Conservation (phyloP, 129 eudicot genomes). For the Flaveria bidentis region DNA sequence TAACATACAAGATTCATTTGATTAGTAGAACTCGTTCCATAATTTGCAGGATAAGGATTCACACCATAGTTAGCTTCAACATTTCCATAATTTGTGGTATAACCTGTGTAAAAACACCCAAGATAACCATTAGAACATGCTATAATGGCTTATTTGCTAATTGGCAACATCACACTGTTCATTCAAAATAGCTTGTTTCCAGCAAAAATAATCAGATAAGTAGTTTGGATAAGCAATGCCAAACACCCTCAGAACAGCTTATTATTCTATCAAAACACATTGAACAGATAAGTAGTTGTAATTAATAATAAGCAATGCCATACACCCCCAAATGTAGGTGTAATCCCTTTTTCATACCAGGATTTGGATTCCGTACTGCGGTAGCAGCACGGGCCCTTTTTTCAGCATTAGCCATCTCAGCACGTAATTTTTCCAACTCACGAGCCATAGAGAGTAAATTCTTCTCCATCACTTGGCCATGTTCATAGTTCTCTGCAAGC, state of each 20-base stretch:
- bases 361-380: slow-evolving; percentile 66
- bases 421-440: slow-evolving; percentile 91
- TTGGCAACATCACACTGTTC: neutral
- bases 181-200: neutral
- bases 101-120: slow-evolving; percentile 40
- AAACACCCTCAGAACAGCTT: neutral
- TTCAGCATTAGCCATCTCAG: slow-evolving; percentile 93
- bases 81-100: slow-evolving; percentile 65
- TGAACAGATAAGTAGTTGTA: neutral
- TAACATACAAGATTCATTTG: slow-evolving; percentile 57
- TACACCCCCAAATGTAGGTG: neutral
- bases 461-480: slow-evolving; percentile 91
- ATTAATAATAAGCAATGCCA: neutral
- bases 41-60: slow-evolving; percentile 73
- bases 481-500: slow-evolving; percentile 87
- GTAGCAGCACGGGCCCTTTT: slow-evolving; percentile 82
- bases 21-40: slow-evolving; percentile 54
- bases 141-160: neutral
- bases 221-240: neutral
- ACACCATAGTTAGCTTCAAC: slow-evolving; percentile 66
- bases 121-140: neutral
- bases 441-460: slow-evolving; percentile 83
- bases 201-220: neutral
- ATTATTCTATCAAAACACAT: neutral
- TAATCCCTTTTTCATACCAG: slow-evolving; percentile 45